Conservation (phyloP, 2,329 filamentous ascomycete species). For the Ophiocordyceps camponoti-floridani region DNA sequence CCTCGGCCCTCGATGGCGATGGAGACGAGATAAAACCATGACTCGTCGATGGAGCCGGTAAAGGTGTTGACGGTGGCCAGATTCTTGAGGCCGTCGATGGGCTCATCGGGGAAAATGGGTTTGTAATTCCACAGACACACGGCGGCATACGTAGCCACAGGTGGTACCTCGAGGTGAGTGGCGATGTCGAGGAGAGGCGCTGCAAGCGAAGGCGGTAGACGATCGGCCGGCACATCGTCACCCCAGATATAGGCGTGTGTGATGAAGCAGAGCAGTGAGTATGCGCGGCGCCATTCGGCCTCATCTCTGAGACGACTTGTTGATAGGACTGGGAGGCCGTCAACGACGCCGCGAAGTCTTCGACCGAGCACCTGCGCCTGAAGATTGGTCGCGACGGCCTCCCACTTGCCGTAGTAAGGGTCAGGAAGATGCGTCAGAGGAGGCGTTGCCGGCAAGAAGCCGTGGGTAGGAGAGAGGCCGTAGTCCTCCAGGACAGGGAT, state of each 20-base stretch:
- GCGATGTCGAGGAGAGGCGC: conserved; percentile 67
- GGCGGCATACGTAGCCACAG: conserved; percentile 85
- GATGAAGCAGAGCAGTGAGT: conserved; percentile 79
- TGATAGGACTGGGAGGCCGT: conserved; percentile 67
- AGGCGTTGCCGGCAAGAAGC: conserved; percentile 70
- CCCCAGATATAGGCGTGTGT: conserved; percentile 95
- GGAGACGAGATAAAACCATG: conserved; percentile 95
- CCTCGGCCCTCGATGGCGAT: conserved; percentile 90
- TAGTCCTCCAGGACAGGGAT: conserved; percentile 56
- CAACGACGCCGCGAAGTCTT: conserved; percentile 61
- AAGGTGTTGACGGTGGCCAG: conserved; percentile 78
- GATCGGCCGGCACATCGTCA: conserved; percentile 64
- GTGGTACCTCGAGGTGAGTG: conserved; percentile 63
- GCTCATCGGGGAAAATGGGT: conserved; percentile 69
- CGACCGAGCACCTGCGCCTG: conserved; percentile 76
- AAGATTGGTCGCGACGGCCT: conserved; percentile 67
- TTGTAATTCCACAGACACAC: conserved; percentile 96
- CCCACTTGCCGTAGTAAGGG: conserved; percentile 90
- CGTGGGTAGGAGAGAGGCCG: conserved; percentile 59
- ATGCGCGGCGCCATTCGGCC: conserved; percentile 85
- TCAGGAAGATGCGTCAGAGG: conserved; percentile 71
- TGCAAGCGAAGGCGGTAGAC: conserved; percentile 64
- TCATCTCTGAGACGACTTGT: conserved; percentile 67
- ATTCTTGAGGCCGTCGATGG: conserved; percentile 70
- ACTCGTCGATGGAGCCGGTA: conserved; percentile 87